Evolutionary conservation across 192 early-diverging fungal genomes (phyloP), one percentile per base, ranked within the genome.

Genomic region (Linderina pennispora): DNA sequence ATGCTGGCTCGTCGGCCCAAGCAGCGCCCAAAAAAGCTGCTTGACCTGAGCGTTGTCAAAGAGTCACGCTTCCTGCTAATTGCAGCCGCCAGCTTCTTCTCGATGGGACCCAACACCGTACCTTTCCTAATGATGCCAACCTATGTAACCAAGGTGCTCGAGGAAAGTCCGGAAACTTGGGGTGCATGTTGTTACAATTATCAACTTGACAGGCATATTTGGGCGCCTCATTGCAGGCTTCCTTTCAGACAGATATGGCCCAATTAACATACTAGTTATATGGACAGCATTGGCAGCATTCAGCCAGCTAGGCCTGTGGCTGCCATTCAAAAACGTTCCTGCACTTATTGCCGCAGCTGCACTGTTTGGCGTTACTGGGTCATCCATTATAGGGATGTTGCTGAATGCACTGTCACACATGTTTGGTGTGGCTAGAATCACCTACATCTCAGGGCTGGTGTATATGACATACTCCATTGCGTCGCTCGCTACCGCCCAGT

Each of bases 91-190:
- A 63, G 67, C 24, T 71, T 71, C 44, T 63, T 71, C 31, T 49
- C 67, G 8, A 71, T 71, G 67, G 67, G 51, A 0, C 67, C 67
- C 43, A 71, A 71, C 56, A 71, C 67, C 8, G 57, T 71, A 10
- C 67, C 67, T 1, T 71, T 63, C 32, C 45, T 71, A 28, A 25
- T 71, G 36, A 63, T 71, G 67, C 67, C 67, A 6, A 71, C 67
- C 0, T 71, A 71, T 19, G 55, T 58, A 1, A 55, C 50, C 0
- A 43, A 73, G 9, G 69, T 65, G 6, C 45, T 73, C 13, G 46
- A 61, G 34, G 53, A 60, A n/a, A 21, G 33, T 25, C 22, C 45
- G 62, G 23, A 36, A 31, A 0, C 45, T 73, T 18, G 61, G 67
- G 4, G 58, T 61, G 3, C 41, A 48, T 2, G 25, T 74, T 8